phyloP scores from a whole-genome alignment of 495 filamentous ascomycete genomes.

The Podospora anserina region DNA sequence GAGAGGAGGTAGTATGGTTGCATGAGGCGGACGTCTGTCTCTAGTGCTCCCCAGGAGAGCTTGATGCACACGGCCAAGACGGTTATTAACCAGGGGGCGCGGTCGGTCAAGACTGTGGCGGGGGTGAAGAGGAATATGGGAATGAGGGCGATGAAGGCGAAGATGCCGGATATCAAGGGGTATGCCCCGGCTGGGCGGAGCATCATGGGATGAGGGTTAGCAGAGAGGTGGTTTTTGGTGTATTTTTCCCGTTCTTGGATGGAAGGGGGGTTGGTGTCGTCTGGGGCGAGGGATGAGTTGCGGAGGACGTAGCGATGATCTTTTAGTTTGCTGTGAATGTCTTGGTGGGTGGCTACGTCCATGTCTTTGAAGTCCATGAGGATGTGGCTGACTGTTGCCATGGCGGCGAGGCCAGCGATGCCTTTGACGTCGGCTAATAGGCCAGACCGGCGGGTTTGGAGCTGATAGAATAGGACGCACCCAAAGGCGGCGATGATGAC shows the following conservation, averaged over 20 bases:
- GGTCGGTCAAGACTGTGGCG: conserved; percentile 53
- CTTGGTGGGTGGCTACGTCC: conserved; percentile 60
- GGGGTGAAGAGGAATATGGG: conserved; percentile 57
- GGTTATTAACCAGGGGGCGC: conserved; percentile 63
- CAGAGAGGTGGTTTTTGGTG: conserved; percentile 39
- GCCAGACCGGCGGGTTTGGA: conserved; percentile 59
- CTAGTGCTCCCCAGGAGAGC: conserved; percentile 64
- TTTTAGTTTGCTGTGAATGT: conserved; percentile 63
- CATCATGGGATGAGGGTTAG: conserved; percentile 68
- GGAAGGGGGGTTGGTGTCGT: conserved; percentile 35
- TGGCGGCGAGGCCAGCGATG: conserved; percentile 69
- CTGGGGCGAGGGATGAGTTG: conserved; percentile 60
- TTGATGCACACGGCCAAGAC: conserved; percentile 61
- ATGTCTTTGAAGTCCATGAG: conserved; percentile 70
- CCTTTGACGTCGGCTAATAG: conserved; percentile 66
- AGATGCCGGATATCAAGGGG: conserved; percentile 50
- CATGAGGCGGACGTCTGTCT: conserved; percentile 67
- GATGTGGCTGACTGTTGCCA: conserved; percentile 69
- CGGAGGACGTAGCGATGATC: conserved; percentile 64
- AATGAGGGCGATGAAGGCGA: conserved; percentile 51
- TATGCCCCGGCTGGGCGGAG: conserved; percentile 57
- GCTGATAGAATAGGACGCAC: conserved; percentile 54
- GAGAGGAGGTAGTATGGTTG: conserved; percentile 72
- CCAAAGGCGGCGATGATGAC: conserved; percentile 55
- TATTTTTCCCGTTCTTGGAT: conserved; percentile 38